Evolutionary conservation across 1,139 yeast genomes (phyloP), one percentile per base, ranked within the genome.

Genomic region (Saccharomyces hybrid): DNA sequence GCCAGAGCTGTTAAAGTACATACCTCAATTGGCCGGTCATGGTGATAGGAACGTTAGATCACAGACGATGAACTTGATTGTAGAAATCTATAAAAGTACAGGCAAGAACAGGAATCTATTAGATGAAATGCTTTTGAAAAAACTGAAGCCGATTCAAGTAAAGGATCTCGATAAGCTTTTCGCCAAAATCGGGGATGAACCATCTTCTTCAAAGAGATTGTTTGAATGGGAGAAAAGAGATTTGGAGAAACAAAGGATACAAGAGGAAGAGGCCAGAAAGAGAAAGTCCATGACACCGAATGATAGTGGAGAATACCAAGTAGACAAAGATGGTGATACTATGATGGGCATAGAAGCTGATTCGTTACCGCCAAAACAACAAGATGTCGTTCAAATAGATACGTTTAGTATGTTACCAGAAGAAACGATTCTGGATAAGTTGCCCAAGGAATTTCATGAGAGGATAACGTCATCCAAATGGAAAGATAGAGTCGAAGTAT

Each of bases 401-500:
- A 81, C 86, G 0, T 78, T 76, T 64, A 84, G 81, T 54, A 63
- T 82, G 56, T 75, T 78, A 42, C 82, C 78, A 8, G 78, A 84
- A 1, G 80, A 82, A 3, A 86, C 83, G 38, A 83, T 91, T 0
- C 69, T 86, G 49, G 71, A 79, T 28, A 83, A 83, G 59, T 64
- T 91, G 1, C 96, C 98, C 0, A 64, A 72, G 4, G 83, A 84
- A 62, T 79, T 90, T 56, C 68, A 78, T 21, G 65, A 76, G 1
- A 75, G 83, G 59, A 72, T 89, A 31, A 68, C 77, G 1, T 84
- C 91, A 0, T 60, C 84, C 0, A 83, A 86, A 63, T 93, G 99
- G 99, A 90, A 91, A 67, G 98, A 90, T 55, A 78, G 99, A 61
- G 90, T 88, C 56, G 97, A 88, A 61, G 90, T 80, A 0, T 75